These are phyloP conservation scores for Fusarium guadeloupense DNA, from an alignment of 2,329 filamentous ascomycete genomes.

Conservation along the genomic window DNA sequence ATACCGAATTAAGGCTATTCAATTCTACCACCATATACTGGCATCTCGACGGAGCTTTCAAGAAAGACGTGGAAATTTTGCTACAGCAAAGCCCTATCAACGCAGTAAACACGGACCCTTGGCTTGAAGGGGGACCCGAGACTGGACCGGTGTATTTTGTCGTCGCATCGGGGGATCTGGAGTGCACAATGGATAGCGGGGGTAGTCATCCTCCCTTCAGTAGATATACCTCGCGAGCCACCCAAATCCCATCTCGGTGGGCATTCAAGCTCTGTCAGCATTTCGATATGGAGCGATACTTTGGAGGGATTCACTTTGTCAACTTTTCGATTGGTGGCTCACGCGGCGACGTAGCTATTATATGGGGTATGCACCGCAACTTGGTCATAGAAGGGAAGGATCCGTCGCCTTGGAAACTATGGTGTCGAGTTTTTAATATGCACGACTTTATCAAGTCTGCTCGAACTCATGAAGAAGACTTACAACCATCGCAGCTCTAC, in stretches of 20 bases:
- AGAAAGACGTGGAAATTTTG: slow-evolving; percentile 25
- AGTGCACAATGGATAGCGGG: not conserved
- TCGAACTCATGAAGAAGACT: not conserved
- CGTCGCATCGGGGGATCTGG: not conserved
- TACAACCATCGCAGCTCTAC: slow-evolving; percentile 15
- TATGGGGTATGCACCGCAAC: slow-evolving; percentile 35
- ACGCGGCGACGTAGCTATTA: slow-evolving; percentile 12
- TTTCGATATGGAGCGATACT: not conserved
- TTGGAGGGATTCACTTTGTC: slow-evolving; percentile 38
- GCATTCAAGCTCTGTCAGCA: slow-evolving; percentile 22
- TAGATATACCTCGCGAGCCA: slow-evolving; percentile 16
- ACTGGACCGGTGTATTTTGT: slow-evolving; percentile 37
- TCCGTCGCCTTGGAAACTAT: slow-evolving; percentile 13
- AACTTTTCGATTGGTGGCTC: slow-evolving; percentile 1
- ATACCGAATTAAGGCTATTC: no score
- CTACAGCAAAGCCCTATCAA: slow-evolving; percentile 31
- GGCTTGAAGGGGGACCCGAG: not conserved
- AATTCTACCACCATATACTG: not conserved
- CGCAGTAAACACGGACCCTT: slow-evolving; percentile 3
- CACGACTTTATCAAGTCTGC: slow-evolving; percentile 9
- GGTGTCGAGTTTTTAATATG: slow-evolving; percentile 36
- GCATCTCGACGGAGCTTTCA: slow-evolving; percentile 9
- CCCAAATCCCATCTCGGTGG: slow-evolving; percentile 35
- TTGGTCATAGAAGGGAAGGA: not conserved
- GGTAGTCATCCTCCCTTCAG: slow-evolving; percentile 30